A percentile compares a stretch with the other conserved stretches of the same genome.
Conservation (phyloP, 257 asterid genomes). For the Lantana camara region DNA sequence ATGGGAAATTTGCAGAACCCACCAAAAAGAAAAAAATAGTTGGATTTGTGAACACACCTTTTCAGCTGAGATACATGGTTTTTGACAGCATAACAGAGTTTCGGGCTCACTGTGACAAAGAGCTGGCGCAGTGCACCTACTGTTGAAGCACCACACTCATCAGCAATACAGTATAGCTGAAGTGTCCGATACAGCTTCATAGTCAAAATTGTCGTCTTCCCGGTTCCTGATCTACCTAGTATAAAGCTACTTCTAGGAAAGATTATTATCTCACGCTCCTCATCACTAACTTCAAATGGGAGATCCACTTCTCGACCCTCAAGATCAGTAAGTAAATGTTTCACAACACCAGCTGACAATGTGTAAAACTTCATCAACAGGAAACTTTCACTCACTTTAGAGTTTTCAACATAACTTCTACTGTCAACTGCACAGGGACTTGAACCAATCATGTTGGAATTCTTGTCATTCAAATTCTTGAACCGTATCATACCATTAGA, state of each 20-base stretch:
- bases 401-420: constrained; percentile 50
- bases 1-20: not conserved
- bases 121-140: constrained; percentile 44
- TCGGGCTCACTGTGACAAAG: constrained; percentile 72
- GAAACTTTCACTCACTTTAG: constrained; percentile 69
- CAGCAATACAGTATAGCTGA: constrained; percentile 46
- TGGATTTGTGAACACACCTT: constrained; percentile 38
- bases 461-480: constrained; percentile 28
- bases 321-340: constrained; percentile 51
- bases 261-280: constrained; percentile 55
- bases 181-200: constrained; percentile 55
- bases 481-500: constrained; percentile 37
- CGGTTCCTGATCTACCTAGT: constrained; percentile 76
- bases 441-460: constrained; percentile 13
- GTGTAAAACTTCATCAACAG: constrained; percentile 67
- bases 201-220: constrained; percentile 68
- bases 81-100: constrained; percentile 70
- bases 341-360: constrained; percentile 48
- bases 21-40: not conserved
- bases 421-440: constrained; percentile 29
- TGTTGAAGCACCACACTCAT: not conserved
- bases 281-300: constrained; percentile 74
- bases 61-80: constrained; percentile 55
- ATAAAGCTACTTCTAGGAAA: constrained; percentile 58
- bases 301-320: constrained; percentile 52